These are phyloP conservation scores for Botrytis byssoidea DNA, from an alignment of 2,329 filamentous ascomycete genomes.

Conservation along the genomic window DNA sequence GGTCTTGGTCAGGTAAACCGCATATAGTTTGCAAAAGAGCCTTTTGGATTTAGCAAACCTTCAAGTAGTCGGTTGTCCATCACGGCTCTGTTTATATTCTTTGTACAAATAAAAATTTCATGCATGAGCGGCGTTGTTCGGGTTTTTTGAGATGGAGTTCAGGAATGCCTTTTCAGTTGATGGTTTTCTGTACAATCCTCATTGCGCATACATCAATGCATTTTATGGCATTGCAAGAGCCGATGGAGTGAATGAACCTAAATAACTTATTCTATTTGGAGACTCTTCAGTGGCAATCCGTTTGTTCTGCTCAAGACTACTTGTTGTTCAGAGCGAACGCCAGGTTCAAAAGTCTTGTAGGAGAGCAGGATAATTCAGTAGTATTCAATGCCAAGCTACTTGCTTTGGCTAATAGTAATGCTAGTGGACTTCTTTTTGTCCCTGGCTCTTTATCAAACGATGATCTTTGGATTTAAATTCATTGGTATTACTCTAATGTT, in stretches of 20 bases:
- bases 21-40: constrained; percentile 33
- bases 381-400: constrained; percentile 24
- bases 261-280: constrained; percentile 9
- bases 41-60: constrained; percentile 27
- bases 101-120: constrained; percentile 22
- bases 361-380: constrained; percentile 27
- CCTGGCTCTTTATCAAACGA: constrained; percentile 18
- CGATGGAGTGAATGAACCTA: constrained; percentile 3
- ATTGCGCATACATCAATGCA: constrained; percentile 19
- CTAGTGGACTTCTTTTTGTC: constrained; percentile 27
- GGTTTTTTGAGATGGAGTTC: constrained; percentile 13
- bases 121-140: constrained; percentile 23
- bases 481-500: constrained; percentile 17
- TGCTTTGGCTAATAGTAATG: constrained; percentile 35
- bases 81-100: constrained; percentile 24
- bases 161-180: constrained; percentile 20
- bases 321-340: constrained; percentile 2
- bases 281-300: constrained; percentile 16
- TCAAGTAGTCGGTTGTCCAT: constrained; percentile 34
- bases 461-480: constrained; percentile 16
- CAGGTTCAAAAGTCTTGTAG: constrained; percentile 5
- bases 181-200: constrained; percentile 24
- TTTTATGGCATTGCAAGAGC: constrained; percentile 10
- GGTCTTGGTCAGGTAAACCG: constrained; percentile 21
- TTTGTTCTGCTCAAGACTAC: constrained; percentile 10